Conservation (phyloP, 441 rosid genomes). For the Populus hybrid region DNA sequence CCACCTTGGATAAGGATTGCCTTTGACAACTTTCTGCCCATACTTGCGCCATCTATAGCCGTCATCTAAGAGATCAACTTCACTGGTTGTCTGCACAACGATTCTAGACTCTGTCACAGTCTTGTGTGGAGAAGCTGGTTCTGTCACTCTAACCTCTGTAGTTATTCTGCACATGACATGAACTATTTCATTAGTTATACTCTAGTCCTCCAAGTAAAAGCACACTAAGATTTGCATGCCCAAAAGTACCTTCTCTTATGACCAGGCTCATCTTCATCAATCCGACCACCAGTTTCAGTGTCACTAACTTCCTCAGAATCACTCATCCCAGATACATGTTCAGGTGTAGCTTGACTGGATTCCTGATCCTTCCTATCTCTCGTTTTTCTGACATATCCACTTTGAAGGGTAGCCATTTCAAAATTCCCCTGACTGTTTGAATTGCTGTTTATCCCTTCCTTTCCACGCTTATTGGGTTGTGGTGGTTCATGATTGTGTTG, state of each 20-base stretch:
- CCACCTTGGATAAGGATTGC: constrained; percentile 88
- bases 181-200: constrained; percentile 1
- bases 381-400: no score
- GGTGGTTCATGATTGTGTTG: no score
- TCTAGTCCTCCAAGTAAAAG: not conserved
- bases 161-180: constrained; percentile 34
- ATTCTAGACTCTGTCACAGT: constrained; percentile 71
- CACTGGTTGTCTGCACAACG: constrained; percentile 84
- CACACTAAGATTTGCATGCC: not conserved
- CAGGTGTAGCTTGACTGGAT: no score
- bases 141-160: constrained; percentile 43
- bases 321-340: no score
- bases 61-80: constrained; percentile 88
- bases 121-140: constrained; percentile 59
- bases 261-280: constrained; percentile 61
- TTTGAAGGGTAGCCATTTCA: no score
- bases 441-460: no score
- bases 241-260: constrained; percentile 58
- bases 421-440: no score
- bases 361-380: no score
- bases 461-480: no score
- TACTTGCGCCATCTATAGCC: constrained; percentile 95
- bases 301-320: constrained; percentile 64
- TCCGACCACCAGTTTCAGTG: constrained; percentile 40
- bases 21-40: constrained; percentile 92